A percentile compares a stretch with the other conserved stretches of the same genome.
Evolutionary conservation across 768 basidiomycete species (phyloP).

Genomic region (Lactarius psammicola): DNA sequence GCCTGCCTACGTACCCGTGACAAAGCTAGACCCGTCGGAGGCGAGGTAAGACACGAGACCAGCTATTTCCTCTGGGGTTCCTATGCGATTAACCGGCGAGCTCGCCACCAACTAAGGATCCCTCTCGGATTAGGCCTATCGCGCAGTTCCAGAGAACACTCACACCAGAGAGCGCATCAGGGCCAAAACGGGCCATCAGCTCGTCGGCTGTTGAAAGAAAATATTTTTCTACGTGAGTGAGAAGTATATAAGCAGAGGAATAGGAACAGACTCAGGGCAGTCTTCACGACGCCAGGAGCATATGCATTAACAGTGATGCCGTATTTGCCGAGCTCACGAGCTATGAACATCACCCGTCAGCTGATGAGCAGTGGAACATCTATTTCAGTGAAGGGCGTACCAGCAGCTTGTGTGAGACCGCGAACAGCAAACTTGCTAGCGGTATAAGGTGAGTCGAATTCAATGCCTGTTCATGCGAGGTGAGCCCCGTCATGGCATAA

Average conservation of each 20-base stretch:
- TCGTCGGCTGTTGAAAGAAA: not conserved
- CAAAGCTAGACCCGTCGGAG: too few relatives aligned
- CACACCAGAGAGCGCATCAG: not conserved
- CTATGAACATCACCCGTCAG: slow-evolving; percentile 13
- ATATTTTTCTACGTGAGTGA: not conserved
- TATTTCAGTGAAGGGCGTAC: slow-evolving; percentile 4
- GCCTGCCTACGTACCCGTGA: slow-evolving; percentile 25
- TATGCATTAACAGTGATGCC: slow-evolving; percentile 32
- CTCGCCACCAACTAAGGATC: not conserved
- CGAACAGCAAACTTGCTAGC: slow-evolving; percentile 31
- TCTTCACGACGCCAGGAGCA: slow-evolving; percentile 30
- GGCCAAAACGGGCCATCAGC: not conserved
- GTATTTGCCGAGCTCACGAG: slow-evolving; percentile 24
- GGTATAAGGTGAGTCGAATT: slow-evolving; percentile 14
- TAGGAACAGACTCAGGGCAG: slow-evolving; percentile 29
- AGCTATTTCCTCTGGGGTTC: too few relatives aligned
- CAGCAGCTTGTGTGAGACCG: slow-evolving; percentile 29
- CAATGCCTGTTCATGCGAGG: not conserved
- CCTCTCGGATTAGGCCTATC: not conserved
- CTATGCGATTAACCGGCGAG: slow-evolving; percentile 13
- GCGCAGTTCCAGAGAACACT: not conserved
- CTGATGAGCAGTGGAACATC: too few relatives aligned
- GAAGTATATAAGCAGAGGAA: not conserved
- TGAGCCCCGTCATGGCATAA: not conserved
- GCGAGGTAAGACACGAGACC: too few relatives aligned